These are phyloP conservation scores for Hygrophila difformis DNA, from an alignment of 257 asterid genomes.

Conservation along the genomic window DNA sequence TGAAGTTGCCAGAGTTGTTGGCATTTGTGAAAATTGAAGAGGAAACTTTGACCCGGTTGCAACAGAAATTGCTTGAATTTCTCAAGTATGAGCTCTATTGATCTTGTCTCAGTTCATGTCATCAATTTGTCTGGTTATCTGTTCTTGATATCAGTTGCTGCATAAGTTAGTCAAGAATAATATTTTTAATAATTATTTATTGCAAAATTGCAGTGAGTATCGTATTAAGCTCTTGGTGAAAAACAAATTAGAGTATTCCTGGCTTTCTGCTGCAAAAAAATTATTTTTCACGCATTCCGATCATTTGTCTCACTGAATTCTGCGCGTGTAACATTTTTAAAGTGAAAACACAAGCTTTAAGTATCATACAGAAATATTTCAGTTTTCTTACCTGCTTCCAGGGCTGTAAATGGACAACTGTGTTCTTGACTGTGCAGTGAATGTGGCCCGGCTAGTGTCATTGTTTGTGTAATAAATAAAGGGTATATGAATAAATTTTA, in stretches of 20 bases:
- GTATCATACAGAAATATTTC: not conserved
- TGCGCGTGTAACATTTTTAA: not conserved
- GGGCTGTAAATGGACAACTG: too few relatives aligned
- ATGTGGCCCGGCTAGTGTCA: not conserved
- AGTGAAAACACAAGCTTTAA: not conserved
- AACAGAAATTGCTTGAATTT: conserved; percentile 77
- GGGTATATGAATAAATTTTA: too few relatives aligned
- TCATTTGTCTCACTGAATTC: not conserved
- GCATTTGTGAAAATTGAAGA: conserved; percentile 62
- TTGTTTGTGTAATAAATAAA: not conserved
- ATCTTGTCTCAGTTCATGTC: conserved; percentile 4
- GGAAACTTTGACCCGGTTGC: conserved; percentile 59
- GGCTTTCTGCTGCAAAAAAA: too few relatives aligned
- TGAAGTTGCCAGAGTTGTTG: conserved; percentile 82
- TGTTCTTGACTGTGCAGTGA: too few relatives aligned
- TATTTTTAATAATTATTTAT: not conserved
- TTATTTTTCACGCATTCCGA: too few relatives aligned
- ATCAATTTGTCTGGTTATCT: conserved; percentile 1
- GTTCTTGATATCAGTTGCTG: not conserved
- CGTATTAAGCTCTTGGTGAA: not conserved
- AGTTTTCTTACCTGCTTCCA: not conserved
- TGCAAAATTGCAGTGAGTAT: not conserved
- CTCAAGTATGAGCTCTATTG: conserved; percentile 48
- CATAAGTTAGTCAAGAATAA: not conserved
- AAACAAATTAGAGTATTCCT: too few relatives aligned